phyloP scores from a whole-genome alignment of 1,284 basidiomycete genomes.

The Apiotrichum akiyoshidainum region DNA sequence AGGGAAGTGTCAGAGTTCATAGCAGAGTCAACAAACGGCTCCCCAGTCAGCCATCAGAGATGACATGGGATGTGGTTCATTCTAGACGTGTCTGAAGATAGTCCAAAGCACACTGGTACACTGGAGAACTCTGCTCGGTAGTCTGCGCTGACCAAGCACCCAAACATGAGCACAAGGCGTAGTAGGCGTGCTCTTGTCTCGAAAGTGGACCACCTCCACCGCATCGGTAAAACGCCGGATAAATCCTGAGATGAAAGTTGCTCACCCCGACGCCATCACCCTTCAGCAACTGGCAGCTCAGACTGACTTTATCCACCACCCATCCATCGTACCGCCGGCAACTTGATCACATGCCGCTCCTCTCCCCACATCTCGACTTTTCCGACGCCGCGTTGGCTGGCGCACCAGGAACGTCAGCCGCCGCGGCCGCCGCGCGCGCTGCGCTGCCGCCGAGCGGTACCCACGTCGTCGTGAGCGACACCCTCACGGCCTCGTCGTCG shows the following conservation, averaged over 20 bases:
- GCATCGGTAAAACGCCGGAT: not conserved
- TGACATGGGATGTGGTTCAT: too few relatives aligned
- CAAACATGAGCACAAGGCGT: too few relatives aligned
- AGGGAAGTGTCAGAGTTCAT: too few relatives aligned
- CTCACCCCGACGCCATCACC: not conserved
- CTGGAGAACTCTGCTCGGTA: too few relatives aligned
- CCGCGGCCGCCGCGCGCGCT: constrained; percentile 6
- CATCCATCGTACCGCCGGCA: not conserved
- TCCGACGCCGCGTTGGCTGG: constrained; percentile 19
- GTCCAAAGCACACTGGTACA: too few relatives aligned
- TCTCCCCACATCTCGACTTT: constrained; percentile 38
- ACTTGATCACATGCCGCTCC: constrained; percentile 5
- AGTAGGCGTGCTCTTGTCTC: too few relatives aligned
- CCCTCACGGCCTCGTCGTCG: constrained; percentile 37
- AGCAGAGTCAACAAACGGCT: too few relatives aligned
- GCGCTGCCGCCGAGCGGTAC: constrained; percentile 35
- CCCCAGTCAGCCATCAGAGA: too few relatives aligned
- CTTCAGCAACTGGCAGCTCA: too few relatives aligned
- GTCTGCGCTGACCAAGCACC: too few relatives aligned
- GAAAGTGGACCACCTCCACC: not conserved
- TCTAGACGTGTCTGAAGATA: too few relatives aligned
- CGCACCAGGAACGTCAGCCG: constrained; percentile 18
- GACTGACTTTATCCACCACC: not conserved
- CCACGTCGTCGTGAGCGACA: constrained; percentile 46
- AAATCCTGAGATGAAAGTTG: not conserved